Evolutionary conservation across 2,329 filamentous ascomycete species (phyloP).

Genomic region (Balansia obtecta): DNA sequence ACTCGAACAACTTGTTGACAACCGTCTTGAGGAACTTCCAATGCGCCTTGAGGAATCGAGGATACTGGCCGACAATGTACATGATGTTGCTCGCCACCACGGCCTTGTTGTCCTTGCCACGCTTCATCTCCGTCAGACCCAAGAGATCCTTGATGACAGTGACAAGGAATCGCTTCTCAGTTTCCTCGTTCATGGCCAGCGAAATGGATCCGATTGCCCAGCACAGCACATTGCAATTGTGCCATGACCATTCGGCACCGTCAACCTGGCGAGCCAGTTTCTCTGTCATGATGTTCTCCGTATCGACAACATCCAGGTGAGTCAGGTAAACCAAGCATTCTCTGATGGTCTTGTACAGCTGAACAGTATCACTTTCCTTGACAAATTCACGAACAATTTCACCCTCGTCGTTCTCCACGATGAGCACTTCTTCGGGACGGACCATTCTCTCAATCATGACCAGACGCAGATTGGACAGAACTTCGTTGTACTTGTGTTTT

Average conservation of each 20-base stretch:
- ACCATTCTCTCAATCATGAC: conserved; percentile 99
- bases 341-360: conserved; percentile 96
- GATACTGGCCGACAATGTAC: conserved; percentile 99
- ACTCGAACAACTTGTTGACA: conserved; percentile 98
- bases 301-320: conserved; percentile 93
- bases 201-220: conserved; percentile 99
- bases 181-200: conserved; percentile 98
- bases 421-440: conserved; percentile 88
- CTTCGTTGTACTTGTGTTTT: conserved; percentile 95
- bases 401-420: conserved; percentile 99
- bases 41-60: conserved; percentile 94
- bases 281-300: conserved; percentile 98
- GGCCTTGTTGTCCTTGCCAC: conserved; percentile 98
- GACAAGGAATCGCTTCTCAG: conserved; percentile 94
- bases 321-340: conserved; percentile 96
- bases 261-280: conserved; percentile 94
- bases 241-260: conserved; percentile 95
- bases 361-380: conserved; percentile 97
- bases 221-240: conserved; percentile 98
- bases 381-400: conserved; percentile 98
- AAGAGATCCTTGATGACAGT: conserved; percentile 98
- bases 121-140: conserved; percentile 96
- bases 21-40: conserved; percentile 99
- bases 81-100: conserved; percentile 99
- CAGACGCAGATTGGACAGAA: conserved; percentile 82